Evolutionary conservation across 1,139 yeast species (phyloP).

Genomic region (Taphrina flavorubra): DNA sequence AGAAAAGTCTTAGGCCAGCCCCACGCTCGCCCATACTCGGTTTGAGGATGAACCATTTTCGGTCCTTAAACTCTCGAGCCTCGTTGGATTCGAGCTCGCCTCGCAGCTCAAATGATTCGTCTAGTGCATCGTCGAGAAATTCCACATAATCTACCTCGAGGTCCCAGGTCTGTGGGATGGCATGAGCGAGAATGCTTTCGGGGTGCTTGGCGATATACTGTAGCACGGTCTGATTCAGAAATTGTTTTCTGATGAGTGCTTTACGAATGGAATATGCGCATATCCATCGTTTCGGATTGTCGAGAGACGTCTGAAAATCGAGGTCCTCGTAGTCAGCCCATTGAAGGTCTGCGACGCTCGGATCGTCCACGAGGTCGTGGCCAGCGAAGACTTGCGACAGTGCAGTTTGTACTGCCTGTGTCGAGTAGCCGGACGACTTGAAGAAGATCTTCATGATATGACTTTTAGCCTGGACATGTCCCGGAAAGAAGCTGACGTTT

Average conservation of each 20-base stretch:
- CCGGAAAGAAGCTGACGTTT: too few species aligned
- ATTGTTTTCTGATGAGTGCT: conserved; percentile 88
- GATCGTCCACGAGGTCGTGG: conserved; percentile 31
- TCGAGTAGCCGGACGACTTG: conserved; percentile 9
- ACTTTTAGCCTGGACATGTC: too few species aligned
- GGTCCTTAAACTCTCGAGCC: conserved; percentile 48
- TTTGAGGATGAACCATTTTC: conserved; percentile 79
- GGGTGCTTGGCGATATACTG: conserved; percentile 78
- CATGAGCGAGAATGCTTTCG: conserved; percentile 60
- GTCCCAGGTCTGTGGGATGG: conserved; percentile 77
- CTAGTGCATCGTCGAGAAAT: conserved; percentile 88
- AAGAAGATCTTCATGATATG: conserved; percentile 16
- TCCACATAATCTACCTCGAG: conserved; percentile 96
- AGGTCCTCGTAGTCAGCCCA: conserved; percentile 90
- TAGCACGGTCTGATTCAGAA: conserved; percentile 77
- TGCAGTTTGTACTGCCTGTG: not conserved
- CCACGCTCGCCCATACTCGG: conserved; percentile 98
- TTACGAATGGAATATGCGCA: conserved; percentile 57
- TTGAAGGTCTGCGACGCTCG: conserved; percentile 60
- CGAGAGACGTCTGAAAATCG: conserved; percentile 67
- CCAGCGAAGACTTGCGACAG: conserved; percentile 2
- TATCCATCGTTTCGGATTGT: conserved; percentile 59
- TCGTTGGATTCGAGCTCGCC: conserved; percentile 67
- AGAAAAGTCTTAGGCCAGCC: conserved; percentile 86
- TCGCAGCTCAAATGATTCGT: conserved; percentile 86